A percentile compares a stretch with the other conserved stretches of the same genome.
phyloP scores from a whole-genome alignment of 768 basidiomycete genomes.

The Trametes maxima region DNA sequence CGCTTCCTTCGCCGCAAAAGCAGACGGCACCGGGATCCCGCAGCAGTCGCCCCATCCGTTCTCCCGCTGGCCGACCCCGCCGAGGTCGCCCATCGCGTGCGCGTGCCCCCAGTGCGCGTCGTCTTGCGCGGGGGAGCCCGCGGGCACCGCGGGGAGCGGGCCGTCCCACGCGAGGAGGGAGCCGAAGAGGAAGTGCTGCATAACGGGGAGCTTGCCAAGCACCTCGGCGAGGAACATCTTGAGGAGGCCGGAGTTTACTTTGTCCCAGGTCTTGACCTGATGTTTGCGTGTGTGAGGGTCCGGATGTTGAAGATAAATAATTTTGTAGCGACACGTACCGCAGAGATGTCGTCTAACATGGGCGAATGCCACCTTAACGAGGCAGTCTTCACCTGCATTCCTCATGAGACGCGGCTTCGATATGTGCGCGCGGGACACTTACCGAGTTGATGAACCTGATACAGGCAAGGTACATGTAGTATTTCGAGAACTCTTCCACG shows the following conservation, averaged over 20 bases:
- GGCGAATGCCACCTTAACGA: constrained; percentile 98
- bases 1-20: constrained; percentile 69
- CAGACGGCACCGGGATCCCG: constrained; percentile 84
- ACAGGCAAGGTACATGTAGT: constrained; percentile 98
- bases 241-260: constrained; percentile 94
- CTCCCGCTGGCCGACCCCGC: constrained; percentile 51
- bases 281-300: background rate
- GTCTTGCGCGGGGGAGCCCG: constrained; percentile 29
- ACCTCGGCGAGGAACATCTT: constrained; percentile 99
- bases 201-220: constrained; percentile 90
- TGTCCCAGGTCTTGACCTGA: constrained; percentile 90
- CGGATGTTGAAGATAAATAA: background rate
- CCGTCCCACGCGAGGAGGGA: constrained; percentile 73
- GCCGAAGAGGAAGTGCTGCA: constrained; percentile 96
- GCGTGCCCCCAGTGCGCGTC: constrained; percentile 54
- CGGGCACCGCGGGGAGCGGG: constrained; percentile 44
- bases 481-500: constrained; percentile 86
- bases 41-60: constrained; percentile 90
- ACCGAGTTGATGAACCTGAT: constrained; percentile 96
- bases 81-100: constrained; percentile 44
- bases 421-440: constrained; percentile 28
- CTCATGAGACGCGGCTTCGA: background rate
- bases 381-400: constrained; percentile 84
- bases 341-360: constrained; percentile 98
- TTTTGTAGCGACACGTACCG: constrained; percentile 42